Percentiles rank a stretch among this genome's conserved stretches.
Evolutionary conservation across 768 basidiomycete species (phyloP).

Genomic region (Hypsizygus marmoreus): DNA sequence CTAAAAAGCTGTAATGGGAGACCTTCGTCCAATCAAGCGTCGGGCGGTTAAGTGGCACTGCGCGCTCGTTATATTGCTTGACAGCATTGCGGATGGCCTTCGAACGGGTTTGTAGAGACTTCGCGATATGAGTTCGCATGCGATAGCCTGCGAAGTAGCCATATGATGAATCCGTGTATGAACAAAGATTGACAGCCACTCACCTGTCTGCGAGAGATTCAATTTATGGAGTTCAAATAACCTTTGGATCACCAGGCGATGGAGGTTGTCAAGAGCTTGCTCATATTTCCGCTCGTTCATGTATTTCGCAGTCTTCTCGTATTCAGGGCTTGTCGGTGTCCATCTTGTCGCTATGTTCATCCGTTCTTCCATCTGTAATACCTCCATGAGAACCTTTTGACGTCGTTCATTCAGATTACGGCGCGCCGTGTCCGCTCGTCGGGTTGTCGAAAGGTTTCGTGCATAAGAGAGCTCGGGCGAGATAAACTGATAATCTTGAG

Average conservation of each 20-base stretch:
- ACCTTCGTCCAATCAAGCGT: constrained; percentile 8
- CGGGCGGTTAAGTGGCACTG: constrained; percentile 5
- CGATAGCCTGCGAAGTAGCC: neutral
- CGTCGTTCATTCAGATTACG: constrained; percentile 17
- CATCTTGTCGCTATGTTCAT: constrained; percentile 28
- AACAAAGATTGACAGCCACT: no score
- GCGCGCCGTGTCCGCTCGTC: constrained; percentile 24
- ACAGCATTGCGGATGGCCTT: constrained; percentile 8
- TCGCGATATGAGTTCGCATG: neutral
- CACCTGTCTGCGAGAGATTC: constrained; percentile 35
- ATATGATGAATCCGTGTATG: no score
- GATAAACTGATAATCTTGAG: constrained; percentile 13
- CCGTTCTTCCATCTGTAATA: constrained; percentile 22
- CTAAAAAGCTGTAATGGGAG: constrained; percentile 10
- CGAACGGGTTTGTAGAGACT: constrained; percentile 7
- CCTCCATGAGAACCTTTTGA: constrained; percentile 16
- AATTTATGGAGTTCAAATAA: constrained; percentile 41
- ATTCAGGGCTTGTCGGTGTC: constrained; percentile 25
- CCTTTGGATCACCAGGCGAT: constrained; percentile 32
- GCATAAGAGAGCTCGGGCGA: constrained; percentile 15
- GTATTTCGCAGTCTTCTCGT: constrained; percentile 18
- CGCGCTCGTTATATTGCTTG: constrained; percentile 1
- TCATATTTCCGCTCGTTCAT: constrained; percentile 23
- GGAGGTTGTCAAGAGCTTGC: constrained; percentile 30
- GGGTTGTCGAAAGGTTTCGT: constrained; percentile 16